Conservation (phyloP, 1,284 basidiomycete species). For the Tylopilus orsonianus region DNA sequence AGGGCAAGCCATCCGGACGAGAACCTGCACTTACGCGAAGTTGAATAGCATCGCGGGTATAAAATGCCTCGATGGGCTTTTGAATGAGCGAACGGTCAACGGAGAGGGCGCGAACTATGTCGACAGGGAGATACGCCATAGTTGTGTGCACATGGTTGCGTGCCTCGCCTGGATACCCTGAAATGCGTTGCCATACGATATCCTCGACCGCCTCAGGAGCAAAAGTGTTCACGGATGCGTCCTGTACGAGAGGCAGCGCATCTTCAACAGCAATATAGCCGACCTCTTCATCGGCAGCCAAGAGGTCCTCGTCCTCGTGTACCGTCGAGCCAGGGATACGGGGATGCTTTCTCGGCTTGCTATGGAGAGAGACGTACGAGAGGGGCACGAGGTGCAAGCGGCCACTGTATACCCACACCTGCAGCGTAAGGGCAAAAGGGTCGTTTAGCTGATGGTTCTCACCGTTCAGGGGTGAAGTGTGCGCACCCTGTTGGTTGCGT, state of each 20-base stretch:
- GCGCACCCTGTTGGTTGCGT: slow-evolving; percentile 88
- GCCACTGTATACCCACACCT: slow-evolving; percentile 90
- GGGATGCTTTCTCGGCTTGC: slow-evolving; percentile 51
- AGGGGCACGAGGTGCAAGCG: slow-evolving; percentile 86
- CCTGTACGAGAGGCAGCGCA: slow-evolving; percentile 65
- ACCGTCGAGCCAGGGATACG: slow-evolving; percentile 41
- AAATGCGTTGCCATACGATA: slow-evolving; percentile 67
- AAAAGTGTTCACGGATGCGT: slow-evolving; percentile 50
- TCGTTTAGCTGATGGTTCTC: slow-evolving; percentile 34
- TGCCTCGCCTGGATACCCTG: slow-evolving; percentile 71
- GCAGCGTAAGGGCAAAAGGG: slow-evolving; percentile 21
- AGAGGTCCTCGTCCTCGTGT: slow-evolving; percentile 51
- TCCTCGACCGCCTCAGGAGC: slow-evolving; percentile 62
- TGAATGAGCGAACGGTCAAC: slow-evolving; percentile 74
- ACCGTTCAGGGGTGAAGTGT: slow-evolving; percentile 31
- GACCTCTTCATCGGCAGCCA: slow-evolving; percentile 45
- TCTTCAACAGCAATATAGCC: slow-evolving; percentile 61
- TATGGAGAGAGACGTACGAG: slow-evolving; percentile 64
- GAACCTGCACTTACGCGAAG: slow-evolving; percentile 62
- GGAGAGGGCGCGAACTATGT: slow-evolving; percentile 73
- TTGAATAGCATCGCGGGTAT: slow-evolving; percentile 87
- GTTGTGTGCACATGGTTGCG: slow-evolving; percentile 77
- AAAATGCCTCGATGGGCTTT: slow-evolving; percentile 86
- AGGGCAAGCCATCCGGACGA: slow-evolving; percentile 1
- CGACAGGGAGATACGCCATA: slow-evolving; percentile 77